Conservation (phyloP, 1,284 basidiomycete genomes). For the Ustilago bromivora region DNA sequence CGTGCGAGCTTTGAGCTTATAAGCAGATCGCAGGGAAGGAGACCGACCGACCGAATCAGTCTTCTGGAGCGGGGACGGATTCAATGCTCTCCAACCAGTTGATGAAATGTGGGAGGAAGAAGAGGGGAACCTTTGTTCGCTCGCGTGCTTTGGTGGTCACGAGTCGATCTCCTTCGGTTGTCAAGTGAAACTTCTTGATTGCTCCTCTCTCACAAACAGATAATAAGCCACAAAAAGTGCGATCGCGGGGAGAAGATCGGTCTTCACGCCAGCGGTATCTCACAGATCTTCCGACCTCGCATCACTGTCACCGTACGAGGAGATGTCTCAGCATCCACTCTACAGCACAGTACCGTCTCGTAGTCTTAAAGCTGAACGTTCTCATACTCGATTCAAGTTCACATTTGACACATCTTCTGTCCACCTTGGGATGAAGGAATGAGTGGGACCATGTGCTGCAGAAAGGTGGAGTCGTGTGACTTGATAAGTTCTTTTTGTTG, state of each 20-base stretch:
- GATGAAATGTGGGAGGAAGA: background rate
- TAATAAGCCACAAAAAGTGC: background rate
- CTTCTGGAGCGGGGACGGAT: background rate
- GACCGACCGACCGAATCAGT: background rate
- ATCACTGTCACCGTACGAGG: background rate
- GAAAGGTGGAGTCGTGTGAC: background rate
- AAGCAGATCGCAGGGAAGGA: background rate
- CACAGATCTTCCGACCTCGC: constrained; percentile 6
- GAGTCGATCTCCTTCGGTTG: constrained; percentile 23
- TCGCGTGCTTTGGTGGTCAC: constrained; percentile 24
- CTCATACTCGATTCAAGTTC: background rate
- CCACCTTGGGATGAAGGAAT: background rate
- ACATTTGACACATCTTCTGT: no score
- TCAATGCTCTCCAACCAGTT: background rate
- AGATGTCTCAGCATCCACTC: background rate
- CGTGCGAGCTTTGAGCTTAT: background rate
- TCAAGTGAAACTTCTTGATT: constrained; percentile 1
- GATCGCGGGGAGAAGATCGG: constrained; percentile 2
- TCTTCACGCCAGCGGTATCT: constrained; percentile 4
- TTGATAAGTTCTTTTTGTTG: background rate
- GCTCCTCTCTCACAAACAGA: background rate
- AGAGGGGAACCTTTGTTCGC: background rate
- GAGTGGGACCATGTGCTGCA: background rate
- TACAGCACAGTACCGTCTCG: background rate
- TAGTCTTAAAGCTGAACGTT: background rate